phyloP scores from a whole-genome alignment of 441 rosid genomes.

The Arabidopsis hybrid region DNA sequence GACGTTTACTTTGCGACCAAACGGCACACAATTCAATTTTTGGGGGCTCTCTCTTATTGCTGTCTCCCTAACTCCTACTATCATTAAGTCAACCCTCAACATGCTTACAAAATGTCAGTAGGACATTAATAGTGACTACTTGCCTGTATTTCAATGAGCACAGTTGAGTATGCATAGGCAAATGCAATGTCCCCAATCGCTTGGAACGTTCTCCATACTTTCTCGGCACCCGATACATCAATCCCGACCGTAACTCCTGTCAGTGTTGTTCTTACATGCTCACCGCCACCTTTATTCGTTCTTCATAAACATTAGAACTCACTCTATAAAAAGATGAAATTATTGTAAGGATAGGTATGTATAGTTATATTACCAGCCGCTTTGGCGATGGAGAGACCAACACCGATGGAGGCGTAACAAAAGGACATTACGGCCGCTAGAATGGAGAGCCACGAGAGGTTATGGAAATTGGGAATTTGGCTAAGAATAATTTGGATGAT shows the following conservation, averaged over 20 bases:
- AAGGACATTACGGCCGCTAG: constrained; percentile 89
- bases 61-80: background rate
- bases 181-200: constrained; percentile 86
- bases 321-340: background rate
- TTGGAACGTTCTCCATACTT: constrained; percentile 86
- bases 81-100: constrained; percentile 12
- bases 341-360: background rate
- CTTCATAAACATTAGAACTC: constrained; percentile 8
- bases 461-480: constrained; percentile 87
- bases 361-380: constrained; percentile 52
- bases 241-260: constrained; percentile 74
- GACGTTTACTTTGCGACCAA: constrained; percentile 9
- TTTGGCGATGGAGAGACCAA: constrained; percentile 82
- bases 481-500: constrained; percentile 72
- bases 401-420: constrained; percentile 74
- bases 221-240: constrained; percentile 73
- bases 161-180: constrained; percentile 81
- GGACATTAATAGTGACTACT: constrained; percentile 27
- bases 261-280: constrained; percentile 52
- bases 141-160: constrained; percentile 90
- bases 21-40: constrained; percentile 19
- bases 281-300: constrained; percentile 49
- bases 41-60: background rate
- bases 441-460: constrained; percentile 92
- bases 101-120: background rate